These are phyloP conservation scores for Monosporascus sp. DNA, from an alignment of 2,329 filamentous ascomycete species.

Conservation along the genomic window DNA sequence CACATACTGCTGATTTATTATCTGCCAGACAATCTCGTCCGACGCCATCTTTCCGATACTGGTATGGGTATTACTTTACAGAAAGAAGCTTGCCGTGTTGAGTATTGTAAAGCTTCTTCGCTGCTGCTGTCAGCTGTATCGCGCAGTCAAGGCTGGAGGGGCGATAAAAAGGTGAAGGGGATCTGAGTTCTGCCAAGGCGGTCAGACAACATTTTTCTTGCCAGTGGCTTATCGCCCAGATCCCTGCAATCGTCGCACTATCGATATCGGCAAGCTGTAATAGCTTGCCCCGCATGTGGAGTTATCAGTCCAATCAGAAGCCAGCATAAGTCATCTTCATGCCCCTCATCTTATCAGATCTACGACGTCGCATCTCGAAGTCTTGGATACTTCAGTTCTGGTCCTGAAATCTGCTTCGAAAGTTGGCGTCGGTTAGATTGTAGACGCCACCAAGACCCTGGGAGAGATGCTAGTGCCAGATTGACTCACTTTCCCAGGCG, in stretches of 20 bases:
- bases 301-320: neutral
- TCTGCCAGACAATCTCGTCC: constrained; percentile 96
- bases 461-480: too few species aligned
- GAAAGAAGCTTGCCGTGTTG: too few species aligned
- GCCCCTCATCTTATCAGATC: neutral
- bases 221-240: neutral
- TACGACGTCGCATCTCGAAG: too few species aligned
- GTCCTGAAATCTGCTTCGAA: too few species aligned
- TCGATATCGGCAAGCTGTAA: neutral
- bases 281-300: neutral
- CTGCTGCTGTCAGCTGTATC: neutral
- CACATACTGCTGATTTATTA: constrained; percentile 70
- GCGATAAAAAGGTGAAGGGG: neutral
- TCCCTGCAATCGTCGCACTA: neutral
- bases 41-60: constrained; percentile 60
- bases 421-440: too few species aligned
- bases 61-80: neutral
- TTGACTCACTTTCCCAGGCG: too few species aligned
- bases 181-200: neutral
- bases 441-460: too few species aligned
- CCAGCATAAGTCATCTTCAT: neutral
- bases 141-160: neutral
- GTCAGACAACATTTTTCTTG: neutral
- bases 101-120: too few species aligned
- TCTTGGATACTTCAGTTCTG: too few species aligned